Conservation (phyloP, 768 basidiomycete genomes). For the Naganishia onofrii region DNA sequence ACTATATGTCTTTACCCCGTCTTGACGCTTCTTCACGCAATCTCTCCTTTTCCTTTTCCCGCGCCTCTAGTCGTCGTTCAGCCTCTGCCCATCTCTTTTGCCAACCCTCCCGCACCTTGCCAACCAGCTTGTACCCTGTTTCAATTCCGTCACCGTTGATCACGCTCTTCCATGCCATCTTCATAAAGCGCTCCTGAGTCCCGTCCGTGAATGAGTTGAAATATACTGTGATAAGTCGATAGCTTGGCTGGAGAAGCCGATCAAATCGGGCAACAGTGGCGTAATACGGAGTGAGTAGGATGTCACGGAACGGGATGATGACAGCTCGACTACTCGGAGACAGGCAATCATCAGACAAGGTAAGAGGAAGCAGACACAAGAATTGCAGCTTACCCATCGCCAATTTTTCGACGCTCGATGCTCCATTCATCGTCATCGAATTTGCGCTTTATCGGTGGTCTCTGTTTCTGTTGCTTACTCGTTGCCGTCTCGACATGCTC, state of each 20-base stretch:
- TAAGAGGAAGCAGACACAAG: too few species aligned
- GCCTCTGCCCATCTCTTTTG: constrained; percentile 22
- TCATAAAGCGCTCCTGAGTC: constrained; percentile 15
- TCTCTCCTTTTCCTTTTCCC: constrained; percentile 21
- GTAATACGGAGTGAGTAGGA: constrained; percentile 15
- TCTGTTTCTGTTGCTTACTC: constrained; percentile 13
- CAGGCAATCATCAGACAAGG: background rate
- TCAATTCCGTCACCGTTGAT: constrained; percentile 9
- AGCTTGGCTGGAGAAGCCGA: constrained; percentile 6
- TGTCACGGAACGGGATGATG: constrained; percentile 20
- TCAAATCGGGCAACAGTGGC: constrained; percentile 11
- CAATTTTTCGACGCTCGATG: constrained; percentile 11
- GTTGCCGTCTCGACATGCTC: constrained; percentile 11
- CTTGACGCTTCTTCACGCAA: constrained; percentile 11
- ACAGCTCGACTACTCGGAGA: background rate
- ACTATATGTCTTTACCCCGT: background rate
- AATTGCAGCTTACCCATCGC: constrained; percentile 1
- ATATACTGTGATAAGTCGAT: constrained; percentile 18
- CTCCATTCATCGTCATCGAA: constrained; percentile 24
- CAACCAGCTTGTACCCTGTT: constrained; percentile 6
- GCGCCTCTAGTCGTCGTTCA: constrained; percentile 5
- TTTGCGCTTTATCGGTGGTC: constrained; percentile 8
- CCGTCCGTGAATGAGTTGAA: constrained; percentile 19
- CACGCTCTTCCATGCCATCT: constrained; percentile 16
- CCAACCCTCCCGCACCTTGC: constrained; percentile 18